Conservation (phyloP, 495 filamentous ascomycete genomes). For the Podospora pseudopauciseta region DNA sequence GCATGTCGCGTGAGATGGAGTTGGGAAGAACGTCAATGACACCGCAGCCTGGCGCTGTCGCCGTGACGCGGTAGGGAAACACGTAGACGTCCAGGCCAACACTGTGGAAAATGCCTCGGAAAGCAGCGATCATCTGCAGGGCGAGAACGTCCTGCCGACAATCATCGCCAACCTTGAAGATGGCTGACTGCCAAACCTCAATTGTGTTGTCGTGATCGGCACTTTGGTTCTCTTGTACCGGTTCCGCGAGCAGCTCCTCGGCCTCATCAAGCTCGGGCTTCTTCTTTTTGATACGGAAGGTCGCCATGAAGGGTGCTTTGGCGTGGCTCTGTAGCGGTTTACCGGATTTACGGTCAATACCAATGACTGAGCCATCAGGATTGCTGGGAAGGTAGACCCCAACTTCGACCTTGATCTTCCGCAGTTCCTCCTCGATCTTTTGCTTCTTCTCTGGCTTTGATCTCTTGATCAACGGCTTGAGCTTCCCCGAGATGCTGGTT, state of each 20-base stretch:
- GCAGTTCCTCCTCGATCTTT: conserved; percentile 97
- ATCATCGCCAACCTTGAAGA: conserved; percentile 99
- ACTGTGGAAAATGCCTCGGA: conserved; percentile 90
- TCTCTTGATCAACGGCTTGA: conserved; percentile 87
- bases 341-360: conserved; percentile 94
- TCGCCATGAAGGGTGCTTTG: conserved; percentile 98
- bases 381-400: conserved; percentile 97
- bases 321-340: conserved; percentile 97
- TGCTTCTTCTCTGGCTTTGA: conserved; percentile 97
- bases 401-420: conserved; percentile 93
- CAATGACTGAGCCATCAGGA: conserved; percentile 92
- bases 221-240: conserved; percentile 22
- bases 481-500: conserved; percentile 89
- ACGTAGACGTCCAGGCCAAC: conserved; percentile 96
- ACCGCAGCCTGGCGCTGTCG: conserved; percentile 96
- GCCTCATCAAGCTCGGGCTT: conserved; percentile 46
- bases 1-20: conserved; percentile 97
- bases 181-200: conserved; percentile 97
- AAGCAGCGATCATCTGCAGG: conserved; percentile 95
- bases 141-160: conserved; percentile 96
- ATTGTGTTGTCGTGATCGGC: conserved; percentile 54
- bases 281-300: conserved; percentile 89
- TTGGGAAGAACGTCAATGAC: conserved; percentile 98
- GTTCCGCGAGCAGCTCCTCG: conserved; percentile 44
- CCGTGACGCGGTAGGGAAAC: conserved; percentile 94